A percentile compares a stretch with the other conserved stretches of the same genome.
phyloP scores from a whole-genome alignment of 768 basidiomycete species.

The Xerocomellus chrysenteron region DNA sequence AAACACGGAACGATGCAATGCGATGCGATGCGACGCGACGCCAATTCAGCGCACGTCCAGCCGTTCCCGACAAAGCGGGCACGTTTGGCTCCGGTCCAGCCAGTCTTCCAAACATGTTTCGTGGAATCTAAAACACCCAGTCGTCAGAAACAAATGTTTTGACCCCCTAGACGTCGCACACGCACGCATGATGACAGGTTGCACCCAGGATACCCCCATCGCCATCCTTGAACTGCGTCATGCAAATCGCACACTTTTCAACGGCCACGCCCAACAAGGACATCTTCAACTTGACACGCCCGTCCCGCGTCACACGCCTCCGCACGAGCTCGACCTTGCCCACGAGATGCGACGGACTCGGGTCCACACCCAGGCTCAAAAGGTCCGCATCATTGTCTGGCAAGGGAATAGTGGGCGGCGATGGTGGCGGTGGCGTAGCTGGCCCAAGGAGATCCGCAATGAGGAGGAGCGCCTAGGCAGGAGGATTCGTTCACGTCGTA shows the following conservation, averaged over 20 bases:
- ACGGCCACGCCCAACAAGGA: conserved; percentile 60
- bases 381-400: conserved; percentile 9
- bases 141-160: neutral
- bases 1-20: neutral
- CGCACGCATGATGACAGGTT: conserved; percentile 58
- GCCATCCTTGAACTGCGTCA: conserved; percentile 62
- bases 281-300: conserved; percentile 71
- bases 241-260: conserved; percentile 71
- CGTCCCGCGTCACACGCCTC: conserved; percentile 57
- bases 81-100: conserved; percentile 59
- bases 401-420: neutral
- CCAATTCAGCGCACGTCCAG: conserved; percentile 32
- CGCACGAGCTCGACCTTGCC: conserved; percentile 57
- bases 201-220: conserved; percentile 58
- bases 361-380: neutral
- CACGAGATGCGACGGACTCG: conserved; percentile 26
- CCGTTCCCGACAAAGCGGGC: conserved; percentile 61
- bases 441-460: conserved; percentile 65
- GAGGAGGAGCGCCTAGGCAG: conserved; percentile 53
- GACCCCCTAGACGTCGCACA: conserved; percentile 15
- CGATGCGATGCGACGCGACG: neutral
- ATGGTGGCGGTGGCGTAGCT: conserved; percentile 29
- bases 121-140: conserved; percentile 45
- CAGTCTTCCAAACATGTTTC: conserved; percentile 61
- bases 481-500: conserved; percentile 21